phyloP scores from a whole-genome alignment of 805 yeast genomes.

The Scheffersomyces lignosus region DNA sequence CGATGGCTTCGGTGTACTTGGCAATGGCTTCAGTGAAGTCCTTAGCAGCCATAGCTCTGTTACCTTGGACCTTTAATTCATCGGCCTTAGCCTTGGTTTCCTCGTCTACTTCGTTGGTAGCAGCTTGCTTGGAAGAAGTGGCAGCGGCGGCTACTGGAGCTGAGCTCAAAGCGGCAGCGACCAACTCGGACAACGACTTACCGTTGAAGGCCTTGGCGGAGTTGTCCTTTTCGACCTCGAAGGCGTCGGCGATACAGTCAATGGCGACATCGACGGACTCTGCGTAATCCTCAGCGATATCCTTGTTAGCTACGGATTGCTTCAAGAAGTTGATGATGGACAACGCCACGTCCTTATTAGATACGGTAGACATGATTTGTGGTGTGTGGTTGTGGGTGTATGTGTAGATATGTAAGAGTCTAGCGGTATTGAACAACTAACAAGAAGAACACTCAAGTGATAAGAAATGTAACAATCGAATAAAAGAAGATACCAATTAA shows the following conservation, averaged over 20 bases:
- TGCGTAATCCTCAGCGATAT: conserved; percentile 71
- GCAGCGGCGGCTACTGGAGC: conserved; percentile 4
- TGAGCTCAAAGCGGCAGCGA: conserved; percentile 19
- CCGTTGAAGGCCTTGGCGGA: conserved; percentile 44
- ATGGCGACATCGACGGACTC: conserved; percentile 94
- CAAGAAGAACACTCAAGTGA: too few species aligned
- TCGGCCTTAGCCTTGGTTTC: conserved; percentile 76
- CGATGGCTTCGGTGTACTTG: conserved; percentile 80
- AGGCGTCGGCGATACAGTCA: conserved; percentile 89
- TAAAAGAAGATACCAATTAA: too few species aligned
- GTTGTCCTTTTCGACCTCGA: conserved; percentile 59
- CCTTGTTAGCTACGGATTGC: conserved; percentile 56
- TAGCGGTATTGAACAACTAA: too few species aligned
- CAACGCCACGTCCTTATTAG: conserved; percentile 67
- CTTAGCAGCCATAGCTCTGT: conserved; percentile 79
- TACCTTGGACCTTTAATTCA: conserved; percentile 79
- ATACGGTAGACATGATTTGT: conserved; percentile 35
- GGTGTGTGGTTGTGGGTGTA: too few species aligned
- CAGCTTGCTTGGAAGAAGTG: conserved; percentile 2
- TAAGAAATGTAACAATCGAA: too few species aligned
- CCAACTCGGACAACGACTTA: conserved; percentile 46
- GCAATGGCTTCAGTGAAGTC: conserved; percentile 71
- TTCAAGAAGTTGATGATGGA: conserved; percentile 74
- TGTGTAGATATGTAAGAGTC: too few species aligned
- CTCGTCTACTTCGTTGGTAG: conserved; percentile 44